Percentiles rank a stretch among this genome's conserved stretches.
These are phyloP conservation scores for Rhodotorula babjevae DNA, from an alignment of 768 basidiomycete genomes.

Conservation along the genomic window DNA sequence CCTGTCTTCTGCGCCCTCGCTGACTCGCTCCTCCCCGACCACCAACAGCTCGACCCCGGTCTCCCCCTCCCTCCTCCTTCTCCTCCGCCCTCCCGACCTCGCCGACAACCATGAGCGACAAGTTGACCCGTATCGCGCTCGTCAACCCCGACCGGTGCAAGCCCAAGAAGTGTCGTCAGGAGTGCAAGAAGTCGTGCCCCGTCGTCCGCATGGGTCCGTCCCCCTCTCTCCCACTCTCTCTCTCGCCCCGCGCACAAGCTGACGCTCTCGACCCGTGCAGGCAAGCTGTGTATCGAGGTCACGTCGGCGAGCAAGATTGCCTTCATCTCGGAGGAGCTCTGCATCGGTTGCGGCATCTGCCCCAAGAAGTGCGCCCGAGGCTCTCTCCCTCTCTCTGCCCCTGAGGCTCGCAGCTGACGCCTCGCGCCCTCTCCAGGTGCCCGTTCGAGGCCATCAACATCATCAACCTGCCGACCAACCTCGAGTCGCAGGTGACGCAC, in stretches of 20 bases:
- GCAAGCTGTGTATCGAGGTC: conserved; percentile 97
- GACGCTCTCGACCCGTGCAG: conserved; percentile 48
- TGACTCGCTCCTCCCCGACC: background rate
- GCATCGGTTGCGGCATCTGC: conserved; percentile 99
- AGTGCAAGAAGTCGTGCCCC: conserved; percentile 98
- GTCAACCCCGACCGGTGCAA: conserved; percentile 65
- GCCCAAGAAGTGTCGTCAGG: conserved; percentile 83
- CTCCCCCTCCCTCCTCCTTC: background rate
- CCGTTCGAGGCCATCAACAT: conserved; percentile 99
- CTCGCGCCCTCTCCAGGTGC: conserved; percentile 57
- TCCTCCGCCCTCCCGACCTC: background rate
- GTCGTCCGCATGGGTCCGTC: conserved; percentile 90
- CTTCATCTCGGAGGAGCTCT: conserved; percentile 96
- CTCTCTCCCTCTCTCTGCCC: background rate
- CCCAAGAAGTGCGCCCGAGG: conserved; percentile 79
- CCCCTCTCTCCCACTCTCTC: background rate
- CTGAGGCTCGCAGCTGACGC: background rate
- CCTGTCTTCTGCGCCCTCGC: background rate
- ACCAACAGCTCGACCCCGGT: background rate
- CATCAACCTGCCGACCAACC: conserved; percentile 96
- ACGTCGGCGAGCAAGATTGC: conserved; percentile 78
- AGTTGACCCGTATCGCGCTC: conserved; percentile 69
- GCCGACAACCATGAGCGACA: conserved; percentile 65
- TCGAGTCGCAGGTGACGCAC: conserved; percentile 93
- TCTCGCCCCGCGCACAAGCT: no score